A percentile compares a stretch with the other conserved stretches of the same genome.
phyloP scores from a whole-genome alignment of 805 yeast genomes.

The Suhomyces prunicola region DNA sequence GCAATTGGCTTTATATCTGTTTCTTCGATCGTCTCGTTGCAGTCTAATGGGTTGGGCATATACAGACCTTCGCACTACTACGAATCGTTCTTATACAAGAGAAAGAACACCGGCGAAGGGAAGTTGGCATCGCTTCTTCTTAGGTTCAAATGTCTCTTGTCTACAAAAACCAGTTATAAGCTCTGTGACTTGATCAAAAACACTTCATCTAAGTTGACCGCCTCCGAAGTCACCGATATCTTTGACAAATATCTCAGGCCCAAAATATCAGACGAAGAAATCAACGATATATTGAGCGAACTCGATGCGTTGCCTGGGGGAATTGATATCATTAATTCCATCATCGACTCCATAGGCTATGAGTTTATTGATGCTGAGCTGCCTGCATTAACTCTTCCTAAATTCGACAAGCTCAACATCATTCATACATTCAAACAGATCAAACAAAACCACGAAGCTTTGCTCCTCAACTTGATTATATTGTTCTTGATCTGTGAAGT shows the following conservation, averaged over 20 bases:
- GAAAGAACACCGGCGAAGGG: slow-evolving; percentile 9
- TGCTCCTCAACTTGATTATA: slow-evolving; percentile 27
- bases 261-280: slow-evolving; percentile 27
- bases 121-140: slow-evolving; percentile 19
- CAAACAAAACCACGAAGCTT: slow-evolving; percentile 23
- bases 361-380: slow-evolving; percentile 4
- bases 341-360: slow-evolving; percentile 14
- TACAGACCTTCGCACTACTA: slow-evolving; percentile 31
- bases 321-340: slow-evolving; percentile 19
- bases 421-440: slow-evolving; percentile 28
- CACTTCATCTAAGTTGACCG: slow-evolving; percentile 11
- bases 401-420: slow-evolving; percentile 22
- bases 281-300: slow-evolving; percentile 15
- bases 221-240: slow-evolving; percentile 18
- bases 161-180: slow-evolving; percentile 28
- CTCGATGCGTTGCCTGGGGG: slow-evolving; percentile 27
- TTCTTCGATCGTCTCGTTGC: slow-evolving; percentile 19
- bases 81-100: slow-evolving; percentile 19
- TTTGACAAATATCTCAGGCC: slow-evolving; percentile 19
- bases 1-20: slow-evolving; percentile 19
- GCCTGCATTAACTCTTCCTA: slow-evolving; percentile 12
- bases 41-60: slow-evolving; percentile 33
- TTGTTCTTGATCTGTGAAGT: slow-evolving; percentile 33
- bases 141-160: slow-evolving; percentile 22
- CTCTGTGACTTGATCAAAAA: slow-evolving; percentile 14